These are phyloP conservation scores for Colletotrichum sidae DNA, from an alignment of 2,329 filamentous ascomycete genomes.

Conservation along the genomic window DNA sequence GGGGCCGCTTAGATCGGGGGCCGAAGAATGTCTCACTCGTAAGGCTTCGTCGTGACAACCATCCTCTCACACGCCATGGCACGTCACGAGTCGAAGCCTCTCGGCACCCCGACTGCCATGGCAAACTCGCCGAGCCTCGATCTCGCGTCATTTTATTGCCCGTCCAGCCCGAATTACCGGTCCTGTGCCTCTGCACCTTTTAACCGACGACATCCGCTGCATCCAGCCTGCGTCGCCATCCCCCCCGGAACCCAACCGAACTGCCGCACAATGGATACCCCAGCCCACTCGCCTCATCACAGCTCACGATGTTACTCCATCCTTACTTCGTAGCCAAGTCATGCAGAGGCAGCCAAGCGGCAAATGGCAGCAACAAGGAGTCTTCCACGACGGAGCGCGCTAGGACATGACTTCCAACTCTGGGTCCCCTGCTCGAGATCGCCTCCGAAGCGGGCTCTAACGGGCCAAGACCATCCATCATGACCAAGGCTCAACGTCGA, in stretches of 20 bases:
- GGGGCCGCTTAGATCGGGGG: conserved; percentile 29
- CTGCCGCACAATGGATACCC: no score
- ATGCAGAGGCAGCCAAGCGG: neutral
- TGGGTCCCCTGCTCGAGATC: conserved; percentile 13
- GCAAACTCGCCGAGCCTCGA: no score
- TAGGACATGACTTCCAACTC: conserved; percentile 34
- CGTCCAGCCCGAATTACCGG: no score
- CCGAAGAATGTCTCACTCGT: conserved; percentile 28
- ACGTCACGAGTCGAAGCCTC: no score
- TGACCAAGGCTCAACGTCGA: conserved; percentile 26
- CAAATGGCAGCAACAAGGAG: conserved; percentile 2
- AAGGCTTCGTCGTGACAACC: conserved; percentile 1
- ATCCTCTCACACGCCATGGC: no score
- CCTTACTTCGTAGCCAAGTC: conserved; percentile 10
- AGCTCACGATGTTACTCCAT: conserved; percentile 19
- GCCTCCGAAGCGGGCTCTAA: conserved; percentile 14
- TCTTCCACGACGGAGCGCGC: conserved; percentile 6
- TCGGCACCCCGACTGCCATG: no score
- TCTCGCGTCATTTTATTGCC: no score
- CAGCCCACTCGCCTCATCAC: no score
- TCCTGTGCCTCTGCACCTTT: no score
- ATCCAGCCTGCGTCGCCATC: no score
- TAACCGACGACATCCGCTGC: no score
- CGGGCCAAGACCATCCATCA: conserved; percentile 14
- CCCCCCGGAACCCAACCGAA: no score